Evolutionary conservation across 2,329 filamentous ascomycete species (phyloP), one percentile per base, ranked within the genome.

Genomic region (Fusarium sp.): DNA sequence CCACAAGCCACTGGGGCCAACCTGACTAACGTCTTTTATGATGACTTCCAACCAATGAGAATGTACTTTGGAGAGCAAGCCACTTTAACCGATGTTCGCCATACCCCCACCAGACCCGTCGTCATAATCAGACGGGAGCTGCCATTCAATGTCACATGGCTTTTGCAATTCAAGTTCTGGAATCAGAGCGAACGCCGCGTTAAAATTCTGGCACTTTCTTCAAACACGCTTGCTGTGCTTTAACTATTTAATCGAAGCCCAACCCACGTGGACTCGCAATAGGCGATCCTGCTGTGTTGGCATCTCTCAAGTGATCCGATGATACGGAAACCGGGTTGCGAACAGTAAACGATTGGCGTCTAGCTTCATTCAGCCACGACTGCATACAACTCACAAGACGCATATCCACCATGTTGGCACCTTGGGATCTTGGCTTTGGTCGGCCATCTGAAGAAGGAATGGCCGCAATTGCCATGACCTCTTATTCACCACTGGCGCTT

Each of bases 401-500:
- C 40, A 33, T 66, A 63, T 53, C 38, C 64, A 71, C 54, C 33
- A 74, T 73, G 61, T 52, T 72, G 34, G 57, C 50, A 12, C 70
- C 68, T 33, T 65, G 72, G 42, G 62, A 67, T 9, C 47, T 70
- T 28, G 63, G 72, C 31, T 41, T 69, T n/a, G 53, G 47, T 28
- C 63, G 68, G 60, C 57, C 60, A 26, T 53, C 56, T 28, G 57
- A 71, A 30, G 58, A 45, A 31, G 60, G 70, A 44, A 65, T 77
- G 51, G 55, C 70, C 13, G 71, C 72, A 13, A 41, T 78, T 33
- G 67, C 70, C 15, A 67, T 75, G 16, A 72, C 71, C 20, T 55
- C 67, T 11, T 78, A 79, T 67, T 77, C 77, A 16, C 78, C 77
- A 9, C 38, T 72, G 7, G 69, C 72, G 37, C 81, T 88, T 18